phyloP scores from a whole-genome alignment of 2,329 filamentous ascomycete species.

The Fusarium annulatum region DNA sequence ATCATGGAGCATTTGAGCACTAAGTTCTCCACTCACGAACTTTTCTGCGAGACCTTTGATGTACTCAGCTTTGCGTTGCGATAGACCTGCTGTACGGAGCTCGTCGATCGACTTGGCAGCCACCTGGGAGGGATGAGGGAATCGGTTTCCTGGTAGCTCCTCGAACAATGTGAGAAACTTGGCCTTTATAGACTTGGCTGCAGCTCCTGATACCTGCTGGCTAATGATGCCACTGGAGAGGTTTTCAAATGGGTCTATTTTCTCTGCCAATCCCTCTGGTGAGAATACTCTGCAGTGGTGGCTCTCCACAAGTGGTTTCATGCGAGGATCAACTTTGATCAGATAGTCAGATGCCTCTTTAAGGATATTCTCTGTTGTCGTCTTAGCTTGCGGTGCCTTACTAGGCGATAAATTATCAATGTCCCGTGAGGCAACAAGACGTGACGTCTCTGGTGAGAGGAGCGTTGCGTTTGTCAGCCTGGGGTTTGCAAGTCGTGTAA shows the following conservation, averaged over 20 bases:
- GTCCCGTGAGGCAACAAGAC: conserved; percentile 65
- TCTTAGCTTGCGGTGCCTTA: conserved; percentile 50
- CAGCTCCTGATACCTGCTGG: conserved; percentile 94
- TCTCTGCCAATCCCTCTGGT: conserved; percentile 82
- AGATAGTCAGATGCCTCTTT: conserved; percentile 81
- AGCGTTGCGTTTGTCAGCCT: conserved; percentile 75
- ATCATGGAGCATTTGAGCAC: conserved; percentile 77
- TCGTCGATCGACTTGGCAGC: conserved; percentile 69
- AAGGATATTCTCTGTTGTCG: conserved; percentile 78
- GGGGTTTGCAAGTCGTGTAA: conserved; percentile 70
- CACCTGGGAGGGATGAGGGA: conserved; percentile 83
- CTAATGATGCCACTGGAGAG: conserved; percentile 91
- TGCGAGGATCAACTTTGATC: conserved; percentile 75
- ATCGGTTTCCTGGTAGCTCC: conserved; percentile 55
- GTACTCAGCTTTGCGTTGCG: conserved; percentile 96
- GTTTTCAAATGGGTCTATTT: conserved; percentile 87
- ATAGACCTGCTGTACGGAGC: conserved; percentile 87
- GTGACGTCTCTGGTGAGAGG: conserved; percentile 76
- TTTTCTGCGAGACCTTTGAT: conserved; percentile 86
- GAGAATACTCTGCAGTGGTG: conserved; percentile 85
- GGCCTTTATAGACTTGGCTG: conserved; percentile 87
- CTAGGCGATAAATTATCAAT: conserved; percentile 59
- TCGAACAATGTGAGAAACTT: conserved; percentile 83
- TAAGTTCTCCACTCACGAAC: conserved; percentile 80
- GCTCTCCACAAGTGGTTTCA: conserved; percentile 77